Base-by-base conservation (phyloP, 345 rosid genomes). In the Aurinia saxatilis region DNA sequence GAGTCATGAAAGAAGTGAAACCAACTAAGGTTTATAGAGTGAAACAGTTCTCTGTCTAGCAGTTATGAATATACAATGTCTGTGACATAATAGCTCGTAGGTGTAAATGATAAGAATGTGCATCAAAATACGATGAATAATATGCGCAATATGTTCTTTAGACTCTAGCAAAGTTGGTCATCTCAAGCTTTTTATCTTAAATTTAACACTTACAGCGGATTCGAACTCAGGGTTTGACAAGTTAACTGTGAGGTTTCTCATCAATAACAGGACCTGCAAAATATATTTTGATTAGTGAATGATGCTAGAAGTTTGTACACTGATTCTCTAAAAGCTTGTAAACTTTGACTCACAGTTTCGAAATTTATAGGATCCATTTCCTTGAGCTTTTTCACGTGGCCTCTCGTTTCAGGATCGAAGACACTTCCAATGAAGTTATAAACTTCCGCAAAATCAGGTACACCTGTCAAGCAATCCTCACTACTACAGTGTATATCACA, bases 361-460 rank as follows among this genome's bases (percentile, higher is more conserved):
- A 81, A 89, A 71, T 85, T 92, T 50, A 89, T 84, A 52, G 97
- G 98, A 67, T 92, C 98, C 98, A 92, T 92, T 72, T 84, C 98
- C 81, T 89, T 81, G 60, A 92, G 95, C 77, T 87, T 87, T 57
- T 87, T 74, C 62, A 71, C 75, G n/a, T 89, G 97, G 60, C 77
- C 91, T 50, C 70, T 37, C 53, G 80, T 68, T 36, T 81, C 82
- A 27, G 93, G 95, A 80, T 92, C 97, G 62, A 92, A 92, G 44
- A 92, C 83, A 57, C 90, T 87, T 50, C 97, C 98, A 31, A 92
- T 89, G 82, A 92, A 92, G 66, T 76, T 71, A 74, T 92, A 92
- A 15, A 92, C 97, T 78, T 92, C 88, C 69, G 91, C 74, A 75
- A 92, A 92, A 71, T 92, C 93, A 5, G 97, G 97, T 68, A 83